Evolutionary conservation across 495 filamentous ascomycete species (phyloP).

Genomic region (Lineolata rhizophorae): DNA sequence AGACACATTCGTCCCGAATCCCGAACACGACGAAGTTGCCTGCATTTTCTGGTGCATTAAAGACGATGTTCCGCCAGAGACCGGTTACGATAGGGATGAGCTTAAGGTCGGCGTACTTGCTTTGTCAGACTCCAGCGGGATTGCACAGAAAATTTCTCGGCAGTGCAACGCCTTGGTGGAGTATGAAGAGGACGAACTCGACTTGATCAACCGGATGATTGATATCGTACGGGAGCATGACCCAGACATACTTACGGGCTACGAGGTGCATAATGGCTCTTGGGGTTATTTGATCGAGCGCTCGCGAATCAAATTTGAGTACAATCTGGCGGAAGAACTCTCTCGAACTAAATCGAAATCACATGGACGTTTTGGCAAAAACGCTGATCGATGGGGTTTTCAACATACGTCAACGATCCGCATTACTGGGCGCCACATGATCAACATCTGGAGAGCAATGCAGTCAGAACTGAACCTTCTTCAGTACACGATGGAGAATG

Average conservation of each 20-base stretch:
- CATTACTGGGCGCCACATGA: constrained; percentile 80
- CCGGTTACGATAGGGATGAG: constrained; percentile 30
- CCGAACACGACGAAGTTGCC: constrained; percentile 72
- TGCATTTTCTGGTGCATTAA: constrained; percentile 83
- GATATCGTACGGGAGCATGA: constrained; percentile 70
- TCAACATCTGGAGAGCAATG: constrained; percentile 97
- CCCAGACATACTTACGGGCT: constrained; percentile 86
- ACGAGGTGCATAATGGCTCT: constrained; percentile 78
- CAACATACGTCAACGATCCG: constrained; percentile 71
- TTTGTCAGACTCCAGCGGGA: constrained; percentile 31
- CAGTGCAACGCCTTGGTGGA: constrained; percentile 39
- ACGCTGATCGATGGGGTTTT: constrained; percentile 79
- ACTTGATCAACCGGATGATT: constrained; percentile 59
- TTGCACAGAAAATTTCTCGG: constrained; percentile 24
- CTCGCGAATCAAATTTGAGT: constrained; percentile 68
- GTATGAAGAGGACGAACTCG: constrained; percentile 58
- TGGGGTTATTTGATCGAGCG: constrained; percentile 95
- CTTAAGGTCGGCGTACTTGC: constrained; percentile 45
- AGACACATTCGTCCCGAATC: constrained; percentile 59
- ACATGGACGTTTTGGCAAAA: constrained; percentile 61
- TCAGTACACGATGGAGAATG: constrained; percentile 93
- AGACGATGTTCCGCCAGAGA: constrained; percentile 38
- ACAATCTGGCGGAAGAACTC: constrained; percentile 73
- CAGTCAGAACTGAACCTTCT: constrained; percentile 68
- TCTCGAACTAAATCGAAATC: constrained; percentile 70